Conservation (phyloP, 192 early-diverging fungal genomes). For the Phycomyces nitens region DNA sequence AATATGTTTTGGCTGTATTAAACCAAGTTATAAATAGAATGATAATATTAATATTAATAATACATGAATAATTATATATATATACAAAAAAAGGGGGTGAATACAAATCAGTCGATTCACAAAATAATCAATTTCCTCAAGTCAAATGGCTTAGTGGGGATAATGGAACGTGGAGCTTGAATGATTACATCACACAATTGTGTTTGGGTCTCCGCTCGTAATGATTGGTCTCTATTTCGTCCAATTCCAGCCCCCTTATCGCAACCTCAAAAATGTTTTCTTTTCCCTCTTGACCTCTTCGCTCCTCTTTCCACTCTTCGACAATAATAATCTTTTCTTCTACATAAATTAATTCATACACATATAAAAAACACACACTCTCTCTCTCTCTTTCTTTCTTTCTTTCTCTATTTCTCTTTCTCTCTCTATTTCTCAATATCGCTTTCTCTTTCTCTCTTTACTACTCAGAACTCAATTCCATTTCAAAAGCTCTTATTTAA, state of each 20-base stretch:
- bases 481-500: too few species aligned
- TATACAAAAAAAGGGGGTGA: too few species aligned
- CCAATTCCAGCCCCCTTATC: neutral
- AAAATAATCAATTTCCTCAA: too few species aligned
- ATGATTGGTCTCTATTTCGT: neutral
- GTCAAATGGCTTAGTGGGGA: neutral
- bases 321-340: too few species aligned
- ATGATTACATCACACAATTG: neutral
- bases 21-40: too few species aligned
- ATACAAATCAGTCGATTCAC: too few species aligned
- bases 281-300: slow-evolving; percentile 1
- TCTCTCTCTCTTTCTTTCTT: neutral
- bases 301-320: neutral
- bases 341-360: too few species aligned
- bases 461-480: neutral
- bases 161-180: neutral
- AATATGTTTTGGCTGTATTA: too few species aligned
- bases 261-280: neutral
- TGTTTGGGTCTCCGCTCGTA: neutral
- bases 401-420: neutral
- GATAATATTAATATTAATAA: too few species aligned
- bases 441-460: slow-evolving; percentile 3
- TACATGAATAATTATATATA: too few species aligned
- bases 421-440: neutral
- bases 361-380: too few species aligned